These are phyloP conservation scores for Backusella mclennaniae DNA, from an alignment of 192 early-diverging fungal genomes.

Conservation along the genomic window DNA sequence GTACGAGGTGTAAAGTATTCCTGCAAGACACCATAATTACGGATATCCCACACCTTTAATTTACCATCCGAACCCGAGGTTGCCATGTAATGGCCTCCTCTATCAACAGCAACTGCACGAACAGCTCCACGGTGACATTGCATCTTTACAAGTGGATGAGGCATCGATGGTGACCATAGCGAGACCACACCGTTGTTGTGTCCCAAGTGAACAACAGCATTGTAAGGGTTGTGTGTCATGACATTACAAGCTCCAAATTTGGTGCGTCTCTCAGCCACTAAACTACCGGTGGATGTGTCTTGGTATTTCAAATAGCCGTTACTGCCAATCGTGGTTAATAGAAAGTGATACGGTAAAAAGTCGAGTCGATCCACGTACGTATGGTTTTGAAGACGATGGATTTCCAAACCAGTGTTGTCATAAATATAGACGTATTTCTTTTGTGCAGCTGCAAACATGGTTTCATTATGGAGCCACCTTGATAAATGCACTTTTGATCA, in stretches of 20 bases:
- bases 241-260: constrained; percentile 74
- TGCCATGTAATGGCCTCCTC: constrained; percentile 80
- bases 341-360: constrained; percentile 91
- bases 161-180: constrained; percentile 86
- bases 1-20: constrained; percentile 78
- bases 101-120: constrained; percentile 81
- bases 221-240: constrained; percentile 91
- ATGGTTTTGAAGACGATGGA: constrained; percentile 85
- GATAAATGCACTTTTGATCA: not conserved
- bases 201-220: constrained; percentile 89
- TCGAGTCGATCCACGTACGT: constrained; percentile 81
- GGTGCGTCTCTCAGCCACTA: constrained; percentile 78
- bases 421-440: constrained; percentile 95
- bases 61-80: constrained; percentile 89
- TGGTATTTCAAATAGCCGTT: constrained; percentile 86
- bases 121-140: constrained; percentile 89
- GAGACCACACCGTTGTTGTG: constrained; percentile 88
- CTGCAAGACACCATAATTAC: constrained; percentile 77
- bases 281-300: constrained; percentile 87
- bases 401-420: constrained; percentile 84
- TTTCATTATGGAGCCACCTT: constrained; percentile 95
- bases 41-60: constrained; percentile 92
- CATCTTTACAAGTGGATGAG: constrained; percentile 89
- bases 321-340: constrained; percentile 82
- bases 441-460: constrained; percentile 92